These are phyloP conservation scores for Botryotinia globosa DNA, from an alignment of 2,329 filamentous ascomycete species.

Conservation along the genomic window DNA sequence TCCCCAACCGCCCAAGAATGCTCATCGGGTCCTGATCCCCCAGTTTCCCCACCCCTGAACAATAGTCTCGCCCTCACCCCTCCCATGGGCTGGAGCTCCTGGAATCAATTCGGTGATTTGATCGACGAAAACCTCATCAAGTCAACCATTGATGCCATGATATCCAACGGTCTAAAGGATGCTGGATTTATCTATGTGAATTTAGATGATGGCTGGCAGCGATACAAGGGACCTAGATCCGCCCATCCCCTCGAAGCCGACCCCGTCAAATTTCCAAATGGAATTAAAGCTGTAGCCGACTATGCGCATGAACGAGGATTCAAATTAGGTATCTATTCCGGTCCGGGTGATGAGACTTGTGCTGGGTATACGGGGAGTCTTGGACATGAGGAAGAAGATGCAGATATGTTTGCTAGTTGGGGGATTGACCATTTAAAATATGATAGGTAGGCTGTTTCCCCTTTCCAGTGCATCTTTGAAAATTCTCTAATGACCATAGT, in stretches of 20 bases:
- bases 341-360: conserved; percentile 44
- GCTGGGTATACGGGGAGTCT: conserved; percentile 47
- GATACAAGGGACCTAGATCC: neutral
- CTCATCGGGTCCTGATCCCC: neutral
- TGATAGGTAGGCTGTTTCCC: conserved; percentile 44
- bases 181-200: conserved; percentile 1
- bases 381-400: conserved; percentile 57
- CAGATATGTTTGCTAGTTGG: conserved; percentile 55
- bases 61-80: conserved; percentile 42
- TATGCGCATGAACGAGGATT: conserved; percentile 35
- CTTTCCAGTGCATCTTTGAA: too few species aligned
- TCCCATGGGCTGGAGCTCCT: conserved; percentile 52
- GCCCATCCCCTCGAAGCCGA: neutral
- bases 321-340: conserved; percentile 63
- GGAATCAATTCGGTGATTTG: conserved; percentile 51
- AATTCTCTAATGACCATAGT: neutral
- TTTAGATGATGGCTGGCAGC: conserved; percentile 9
- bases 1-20: neutral
- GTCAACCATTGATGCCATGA: neutral
- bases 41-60: conserved; percentile 24
- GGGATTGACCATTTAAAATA: conserved; percentile 59
- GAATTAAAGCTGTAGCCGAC: conserved; percentile 5
- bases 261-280: conserved; percentile 5
- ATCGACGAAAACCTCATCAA: conserved; percentile 40
- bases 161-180: neutral